phyloP scores from a whole-genome alignment of 306 rosid genomes.

The Ammopiptanthus mongolicus region DNA sequence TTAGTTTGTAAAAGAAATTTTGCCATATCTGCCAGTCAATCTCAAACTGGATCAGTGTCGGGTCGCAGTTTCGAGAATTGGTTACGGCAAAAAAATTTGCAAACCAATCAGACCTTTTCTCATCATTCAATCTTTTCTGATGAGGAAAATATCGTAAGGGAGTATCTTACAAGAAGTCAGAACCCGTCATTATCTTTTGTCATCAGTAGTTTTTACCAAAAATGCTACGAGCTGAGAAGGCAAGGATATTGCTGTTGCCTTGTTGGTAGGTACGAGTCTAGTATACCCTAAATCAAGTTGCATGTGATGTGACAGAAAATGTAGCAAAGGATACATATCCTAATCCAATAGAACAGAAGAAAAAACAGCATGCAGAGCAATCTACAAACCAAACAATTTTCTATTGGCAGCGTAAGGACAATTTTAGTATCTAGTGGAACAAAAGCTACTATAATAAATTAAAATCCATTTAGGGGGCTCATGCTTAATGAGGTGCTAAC shows the following conservation, averaged over 20 bases:
- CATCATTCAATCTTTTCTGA: background rate
- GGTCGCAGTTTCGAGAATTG: background rate
- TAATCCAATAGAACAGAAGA: background rate
- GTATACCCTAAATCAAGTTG: background rate
- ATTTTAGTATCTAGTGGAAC: background rate
- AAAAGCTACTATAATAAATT: background rate
- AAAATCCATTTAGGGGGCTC: conserved; percentile 13
- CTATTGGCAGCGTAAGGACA: background rate
- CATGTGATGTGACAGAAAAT: background rate
- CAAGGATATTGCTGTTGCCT: background rate
- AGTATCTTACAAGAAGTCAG: background rate
- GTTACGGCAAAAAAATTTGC: background rate
- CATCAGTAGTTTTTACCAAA: too few species aligned
- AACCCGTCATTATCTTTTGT: background rate
- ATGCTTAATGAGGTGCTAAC: conserved; percentile 8
- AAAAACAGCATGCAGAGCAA: background rate
- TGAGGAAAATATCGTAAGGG: background rate
- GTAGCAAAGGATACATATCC: background rate
- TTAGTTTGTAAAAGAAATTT: background rate
- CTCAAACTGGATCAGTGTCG: background rate
- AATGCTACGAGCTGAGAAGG: too few species aligned
- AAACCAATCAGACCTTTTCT: background rate
- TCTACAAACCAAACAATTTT: background rate
- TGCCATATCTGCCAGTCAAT: background rate
- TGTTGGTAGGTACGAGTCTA: background rate